Evolutionary conservation across 1,139 yeast species (phyloP).

Genomic region (Scheffersomyces stambukii): DNA sequence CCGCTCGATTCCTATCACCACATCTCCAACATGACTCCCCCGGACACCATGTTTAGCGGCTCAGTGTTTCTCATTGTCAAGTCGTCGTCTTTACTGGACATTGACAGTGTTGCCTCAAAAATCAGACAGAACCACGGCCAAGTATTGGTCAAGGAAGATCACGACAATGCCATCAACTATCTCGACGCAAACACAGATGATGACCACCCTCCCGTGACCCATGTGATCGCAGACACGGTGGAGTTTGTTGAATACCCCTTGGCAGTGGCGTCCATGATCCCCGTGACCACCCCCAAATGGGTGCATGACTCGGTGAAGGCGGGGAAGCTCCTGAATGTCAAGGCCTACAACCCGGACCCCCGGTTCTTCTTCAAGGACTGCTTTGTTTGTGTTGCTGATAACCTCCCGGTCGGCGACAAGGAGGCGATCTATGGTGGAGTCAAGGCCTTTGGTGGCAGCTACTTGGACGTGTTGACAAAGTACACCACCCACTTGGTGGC

Average conservation of each 20-base stretch:
- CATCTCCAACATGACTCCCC: no score
- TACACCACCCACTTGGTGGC: conserved; percentile 79
- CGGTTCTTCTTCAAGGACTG: conserved; percentile 57
- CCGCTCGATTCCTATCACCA: no score
- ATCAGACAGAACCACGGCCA: no score
- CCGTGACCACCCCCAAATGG: conserved; percentile 69
- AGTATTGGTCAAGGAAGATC: conserved; percentile 20
- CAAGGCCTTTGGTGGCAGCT: conserved; percentile 72
- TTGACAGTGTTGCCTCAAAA: no score
- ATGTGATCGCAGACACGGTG: conserved; percentile 52
- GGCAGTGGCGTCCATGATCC: conserved; percentile 55
- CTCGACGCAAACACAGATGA: no score
- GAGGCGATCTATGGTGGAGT: conserved; percentile 67
- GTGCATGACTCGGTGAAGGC: conserved; percentile 45
- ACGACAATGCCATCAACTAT: conserved; percentile 21
- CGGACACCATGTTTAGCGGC: conserved; percentile 31
- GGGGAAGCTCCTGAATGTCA: conserved; percentile 45
- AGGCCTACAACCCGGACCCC: conserved; percentile 66
- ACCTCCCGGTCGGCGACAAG: conserved; percentile 54
- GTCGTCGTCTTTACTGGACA: no score
- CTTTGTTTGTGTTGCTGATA: conserved; percentile 58
- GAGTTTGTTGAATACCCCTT: conserved; percentile 53
- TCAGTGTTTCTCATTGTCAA: conserved; percentile 38
- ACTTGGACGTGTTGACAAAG: conserved; percentile 57
- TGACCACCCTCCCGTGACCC: conserved; percentile 35